A percentile compares a stretch with the other conserved stretches of the same genome.
Conservation (phyloP, 2,329 filamentous ascomycete genomes). For the Teratosphaeria viscida region DNA sequence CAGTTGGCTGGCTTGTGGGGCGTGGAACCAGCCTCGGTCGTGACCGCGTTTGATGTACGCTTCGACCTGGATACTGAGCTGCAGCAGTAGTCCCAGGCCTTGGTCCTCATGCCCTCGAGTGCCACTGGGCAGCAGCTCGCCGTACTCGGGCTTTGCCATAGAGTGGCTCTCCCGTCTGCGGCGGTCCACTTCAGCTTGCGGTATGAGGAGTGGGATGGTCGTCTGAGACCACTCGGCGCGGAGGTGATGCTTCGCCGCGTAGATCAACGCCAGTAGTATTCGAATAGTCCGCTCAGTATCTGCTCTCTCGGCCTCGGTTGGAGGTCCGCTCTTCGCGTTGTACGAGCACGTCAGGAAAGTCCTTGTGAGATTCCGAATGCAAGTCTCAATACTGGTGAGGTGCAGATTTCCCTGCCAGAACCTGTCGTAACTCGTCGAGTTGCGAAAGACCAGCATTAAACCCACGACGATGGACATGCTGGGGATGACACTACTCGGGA, state of each 20-base stretch:
- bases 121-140: conserved; percentile 24
- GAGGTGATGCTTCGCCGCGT: conserved; percentile 54
- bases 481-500: conserved; percentile 52
- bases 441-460: conserved; percentile 57
- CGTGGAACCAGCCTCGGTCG: conserved; percentile 49
- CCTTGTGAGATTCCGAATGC: conserved; percentile 49
- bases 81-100: conserved; percentile 49
- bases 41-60: conserved; percentile 48
- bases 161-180: conserved; percentile 19
- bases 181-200: conserved; percentile 13
- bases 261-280: conserved; percentile 51
- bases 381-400: conserved; percentile 47
- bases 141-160: conserved; percentile 25
- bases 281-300: conserved; percentile 51
- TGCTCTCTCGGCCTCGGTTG: conserved; percentile 36
- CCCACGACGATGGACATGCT: conserved; percentile 56
- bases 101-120: conserved; percentile 42
- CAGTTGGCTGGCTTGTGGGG: conserved; percentile 48
- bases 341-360: conserved; percentile 43
- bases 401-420: conserved; percentile 46
- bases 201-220: conserved; percentile 18
- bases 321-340: conserved; percentile 14
- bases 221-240: conserved; percentile 51
- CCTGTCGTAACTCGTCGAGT: conserved; percentile 53
- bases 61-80: conserved; percentile 51